Evolutionary conservation across 192 early-diverging fungal genomes (phyloP).

Genomic region (Coemansia sp.): DNA sequence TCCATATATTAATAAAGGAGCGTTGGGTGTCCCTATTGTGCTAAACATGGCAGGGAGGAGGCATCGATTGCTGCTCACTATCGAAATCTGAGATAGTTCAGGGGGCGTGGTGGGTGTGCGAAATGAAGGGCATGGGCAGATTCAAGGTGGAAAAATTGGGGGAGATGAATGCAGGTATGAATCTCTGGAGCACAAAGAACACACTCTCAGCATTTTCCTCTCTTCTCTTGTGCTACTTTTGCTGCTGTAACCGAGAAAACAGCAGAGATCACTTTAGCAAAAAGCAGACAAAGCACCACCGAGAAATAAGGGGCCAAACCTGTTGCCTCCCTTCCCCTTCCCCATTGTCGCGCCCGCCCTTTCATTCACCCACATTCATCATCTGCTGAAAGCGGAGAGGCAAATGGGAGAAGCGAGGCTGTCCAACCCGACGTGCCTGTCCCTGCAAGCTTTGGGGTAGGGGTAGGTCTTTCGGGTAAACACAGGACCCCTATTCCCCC

Average conservation of each 20-base stretch:
- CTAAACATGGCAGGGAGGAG: background rate
- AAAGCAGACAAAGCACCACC: background rate
- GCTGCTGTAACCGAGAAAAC: background rate
- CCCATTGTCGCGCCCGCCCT: background rate
- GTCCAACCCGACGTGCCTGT: background rate
- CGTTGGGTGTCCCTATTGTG: background rate
- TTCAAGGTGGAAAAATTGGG: background rate
- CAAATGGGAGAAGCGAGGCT: background rate
- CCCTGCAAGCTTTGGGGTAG: constrained; percentile 3
- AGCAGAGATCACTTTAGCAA: background rate
- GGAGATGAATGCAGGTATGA: background rate
- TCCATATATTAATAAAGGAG: background rate
- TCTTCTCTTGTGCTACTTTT: background rate
- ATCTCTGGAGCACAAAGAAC: background rate
- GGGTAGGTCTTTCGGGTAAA: constrained; percentile 1
- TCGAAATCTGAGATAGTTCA: constrained; percentile 4
- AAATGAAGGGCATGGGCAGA: background rate
- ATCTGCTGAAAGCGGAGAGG: constrained; percentile 5
- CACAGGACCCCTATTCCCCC: background rate
- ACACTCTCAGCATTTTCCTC: background rate
- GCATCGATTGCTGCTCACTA: constrained; percentile 1
- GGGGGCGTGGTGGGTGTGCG: background rate
- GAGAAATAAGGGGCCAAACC: background rate
- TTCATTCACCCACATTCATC: constrained; percentile 4
- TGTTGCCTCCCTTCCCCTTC: background rate